These are phyloP conservation scores for Teunomyces barrocoloradensis DNA, from an alignment of 805 yeast genomes.

Conservation along the genomic window DNA sequence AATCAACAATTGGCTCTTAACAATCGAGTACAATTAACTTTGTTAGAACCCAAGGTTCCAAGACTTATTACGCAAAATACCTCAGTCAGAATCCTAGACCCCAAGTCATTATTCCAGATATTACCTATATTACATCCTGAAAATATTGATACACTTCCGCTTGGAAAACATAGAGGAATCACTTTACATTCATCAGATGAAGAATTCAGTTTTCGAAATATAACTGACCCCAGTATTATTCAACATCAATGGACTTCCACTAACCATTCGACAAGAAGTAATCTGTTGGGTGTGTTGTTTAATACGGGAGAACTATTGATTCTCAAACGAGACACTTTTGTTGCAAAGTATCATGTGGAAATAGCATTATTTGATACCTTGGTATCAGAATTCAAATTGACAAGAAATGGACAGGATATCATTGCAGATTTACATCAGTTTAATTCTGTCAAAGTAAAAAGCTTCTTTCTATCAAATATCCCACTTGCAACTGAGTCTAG, in stretches of 20 bases:
- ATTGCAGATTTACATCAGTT: conserved; percentile 18
- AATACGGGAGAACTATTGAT: conserved; percentile 39
- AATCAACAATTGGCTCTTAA: conserved; percentile 38
- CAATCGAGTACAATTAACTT: conserved; percentile 27
- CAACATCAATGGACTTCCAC: conserved; percentile 35
- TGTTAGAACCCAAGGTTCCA: conserved; percentile 40
- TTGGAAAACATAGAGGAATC: conserved; percentile 27
- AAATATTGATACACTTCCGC: conserved; percentile 23
- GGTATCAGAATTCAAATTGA: conserved; percentile 19
- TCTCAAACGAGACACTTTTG: conserved; percentile 23
- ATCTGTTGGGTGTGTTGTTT: conserved; percentile 31
- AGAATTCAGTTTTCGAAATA: conserved; percentile 27
- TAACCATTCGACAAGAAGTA: conserved; percentile 21
- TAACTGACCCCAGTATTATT: conserved; percentile 32
- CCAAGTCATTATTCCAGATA: conserved; percentile 24
- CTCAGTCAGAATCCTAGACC: conserved; percentile 14
- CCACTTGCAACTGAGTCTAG: conserved; percentile 7
- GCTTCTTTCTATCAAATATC: conserved; percentile 24
- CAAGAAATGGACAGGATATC: conserved; percentile 18
- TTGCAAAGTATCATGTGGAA: conserved; percentile 22
- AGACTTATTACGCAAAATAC: conserved; percentile 18
- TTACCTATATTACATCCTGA: conserved; percentile 27
- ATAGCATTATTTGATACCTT: conserved; percentile 27
- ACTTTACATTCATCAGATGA: conserved; percentile 25
- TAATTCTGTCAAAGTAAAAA: conserved; percentile 22